Percentiles rank a stretch among this genome's conserved stretches.
These are phyloP conservation scores for Henningerozyma blattae DNA, from an alignment of 805 yeast genomes.

Conservation along the genomic window DNA sequence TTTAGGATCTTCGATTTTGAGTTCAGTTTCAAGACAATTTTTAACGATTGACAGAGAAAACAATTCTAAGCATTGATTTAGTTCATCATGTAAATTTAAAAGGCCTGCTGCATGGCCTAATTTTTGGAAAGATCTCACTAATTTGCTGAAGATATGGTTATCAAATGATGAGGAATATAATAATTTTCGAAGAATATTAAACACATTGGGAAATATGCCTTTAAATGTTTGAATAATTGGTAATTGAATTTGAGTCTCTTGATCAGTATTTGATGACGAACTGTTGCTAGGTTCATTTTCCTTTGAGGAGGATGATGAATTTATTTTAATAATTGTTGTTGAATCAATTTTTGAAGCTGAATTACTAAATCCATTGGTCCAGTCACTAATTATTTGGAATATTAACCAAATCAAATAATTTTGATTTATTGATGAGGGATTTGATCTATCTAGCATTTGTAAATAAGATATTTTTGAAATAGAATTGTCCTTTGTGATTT, in stretches of 20 bases:
- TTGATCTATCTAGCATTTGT: conserved; percentile 71
- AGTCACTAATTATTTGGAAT: conserved; percentile 36
- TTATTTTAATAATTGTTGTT: no score
- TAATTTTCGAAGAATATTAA: conserved; percentile 36
- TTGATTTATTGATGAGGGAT: conserved; percentile 57
- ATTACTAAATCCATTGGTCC: conserved; percentile 51
- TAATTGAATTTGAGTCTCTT: conserved; percentile 6
- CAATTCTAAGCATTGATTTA: conserved; percentile 46
- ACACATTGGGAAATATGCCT: conserved; percentile 29
- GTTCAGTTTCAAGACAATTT: conserved; percentile 21
- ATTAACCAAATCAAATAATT: conserved; percentile 53
- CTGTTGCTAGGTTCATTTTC: conserved; percentile 35
- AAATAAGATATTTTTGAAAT: conserved; percentile 43
- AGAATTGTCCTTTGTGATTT: conserved; percentile 34
- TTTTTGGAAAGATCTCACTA: conserved; percentile 67
- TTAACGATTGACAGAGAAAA: conserved; percentile 35
- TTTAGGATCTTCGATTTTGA: neutral
- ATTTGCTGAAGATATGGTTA: conserved; percentile 50
- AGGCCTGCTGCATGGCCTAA: conserved; percentile 76
- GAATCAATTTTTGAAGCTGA: conserved; percentile 5
- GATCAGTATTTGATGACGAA: conserved; percentile 32
- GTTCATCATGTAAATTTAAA: conserved; percentile 39
- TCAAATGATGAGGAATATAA: conserved; percentile 55
- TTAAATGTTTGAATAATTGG: conserved; percentile 16
- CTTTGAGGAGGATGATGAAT: no score